Evolutionary conservation across 805 yeast species (phyloP).

Genomic region (Starmerella ratchasimensis): DNA sequence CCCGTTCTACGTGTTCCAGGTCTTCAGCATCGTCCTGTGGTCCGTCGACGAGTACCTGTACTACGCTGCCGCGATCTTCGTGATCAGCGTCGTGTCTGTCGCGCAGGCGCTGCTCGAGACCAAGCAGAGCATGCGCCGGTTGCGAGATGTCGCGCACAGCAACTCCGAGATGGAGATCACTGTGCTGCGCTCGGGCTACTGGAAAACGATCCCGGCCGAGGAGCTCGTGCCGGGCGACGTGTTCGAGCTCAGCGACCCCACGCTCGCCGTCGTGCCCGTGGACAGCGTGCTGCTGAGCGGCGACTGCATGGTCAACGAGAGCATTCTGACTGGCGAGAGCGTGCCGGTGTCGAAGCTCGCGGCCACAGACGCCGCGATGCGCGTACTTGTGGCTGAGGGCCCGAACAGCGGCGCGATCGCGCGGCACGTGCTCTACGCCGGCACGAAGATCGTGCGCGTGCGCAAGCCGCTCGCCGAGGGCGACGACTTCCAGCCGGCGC

Average conservation of each 20-base stretch:
- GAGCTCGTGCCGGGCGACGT: conserved; percentile 94
- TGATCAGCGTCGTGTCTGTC: conserved; percentile 73
- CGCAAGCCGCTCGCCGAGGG: conserved; percentile 43
- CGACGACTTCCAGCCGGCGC: conserved; percentile 52
- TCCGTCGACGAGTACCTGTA: conserved; percentile 81
- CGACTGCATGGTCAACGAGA: conserved; percentile 91
- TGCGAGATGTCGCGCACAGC: conserved; percentile 50
- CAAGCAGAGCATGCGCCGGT: conserved; percentile 51
- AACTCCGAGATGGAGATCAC: conserved; percentile 65
- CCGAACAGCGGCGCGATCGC: conserved; percentile 3
- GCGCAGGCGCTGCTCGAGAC: conserved; percentile 78
- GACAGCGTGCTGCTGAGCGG: conserved; percentile 81
- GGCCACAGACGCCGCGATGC: conserved; percentile 46
- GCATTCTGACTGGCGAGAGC: conserved; percentile 96
- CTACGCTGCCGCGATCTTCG: conserved; percentile 82
- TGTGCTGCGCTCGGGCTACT: conserved; percentile 83
- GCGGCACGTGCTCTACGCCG: conserved; percentile 51
- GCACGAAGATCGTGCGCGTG: conserved; percentile 78
- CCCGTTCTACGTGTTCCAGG: conserved; percentile 91
- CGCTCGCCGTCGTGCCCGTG: conserved; percentile 62
- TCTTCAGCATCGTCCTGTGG: conserved; percentile 86
- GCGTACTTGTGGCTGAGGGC: conserved; percentile 39
- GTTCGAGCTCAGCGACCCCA: conserved; percentile 81
- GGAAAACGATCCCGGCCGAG: conserved; percentile 65
- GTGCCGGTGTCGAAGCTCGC: conserved; percentile 83